Conservation (phyloP, 2,329 filamentous ascomycete species). For the Aspergillus jensenii region DNA sequence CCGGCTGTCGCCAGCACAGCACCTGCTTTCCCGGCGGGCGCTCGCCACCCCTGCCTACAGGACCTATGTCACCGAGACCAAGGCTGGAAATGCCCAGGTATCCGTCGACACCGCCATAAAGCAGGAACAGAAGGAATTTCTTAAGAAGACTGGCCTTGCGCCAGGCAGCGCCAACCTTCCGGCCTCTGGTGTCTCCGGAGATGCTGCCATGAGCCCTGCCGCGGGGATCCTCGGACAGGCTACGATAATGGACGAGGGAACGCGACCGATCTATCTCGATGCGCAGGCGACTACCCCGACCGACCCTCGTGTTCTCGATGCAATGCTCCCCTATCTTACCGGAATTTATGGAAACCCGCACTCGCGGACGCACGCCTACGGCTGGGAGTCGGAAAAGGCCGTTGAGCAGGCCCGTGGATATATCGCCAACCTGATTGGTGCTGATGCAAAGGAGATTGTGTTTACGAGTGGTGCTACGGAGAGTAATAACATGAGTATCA, state of each 20-base stretch:
- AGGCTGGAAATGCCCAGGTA: conserved; percentile 68
- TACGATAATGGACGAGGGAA: conserved; percentile 87
- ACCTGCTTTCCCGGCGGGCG: conserved; percentile 37
- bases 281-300: conserved; percentile 97
- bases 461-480: conserved; percentile 98
- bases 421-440: conserved; percentile 83
- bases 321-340: conserved; percentile 93
- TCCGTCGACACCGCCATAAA: conserved; percentile 80
- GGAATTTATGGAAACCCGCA: conserved; percentile 96
- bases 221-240: conserved; percentile 85
- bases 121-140: conserved; percentile 79
- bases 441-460: conserved; percentile 96
- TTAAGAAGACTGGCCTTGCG: conserved; percentile 56
- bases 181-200: conserved; percentile 56
- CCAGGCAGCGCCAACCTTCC: conserved; percentile 61
- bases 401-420: conserved; percentile 83
- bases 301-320: conserved; percentile 90
- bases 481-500: conserved; percentile 99
- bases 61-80: conserved; percentile 81
- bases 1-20: conserved; percentile 44
- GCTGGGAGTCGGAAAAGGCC: conserved; percentile 96
- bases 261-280: conserved; percentile 93
- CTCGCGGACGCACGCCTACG: conserved; percentile 95
- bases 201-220: conserved; percentile 77
- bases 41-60: conserved; percentile 45